These are phyloP conservation scores for Thielaviopsis ethacetica DNA, from an alignment of 2,329 filamentous ascomycete species.

Conservation along the genomic window DNA sequence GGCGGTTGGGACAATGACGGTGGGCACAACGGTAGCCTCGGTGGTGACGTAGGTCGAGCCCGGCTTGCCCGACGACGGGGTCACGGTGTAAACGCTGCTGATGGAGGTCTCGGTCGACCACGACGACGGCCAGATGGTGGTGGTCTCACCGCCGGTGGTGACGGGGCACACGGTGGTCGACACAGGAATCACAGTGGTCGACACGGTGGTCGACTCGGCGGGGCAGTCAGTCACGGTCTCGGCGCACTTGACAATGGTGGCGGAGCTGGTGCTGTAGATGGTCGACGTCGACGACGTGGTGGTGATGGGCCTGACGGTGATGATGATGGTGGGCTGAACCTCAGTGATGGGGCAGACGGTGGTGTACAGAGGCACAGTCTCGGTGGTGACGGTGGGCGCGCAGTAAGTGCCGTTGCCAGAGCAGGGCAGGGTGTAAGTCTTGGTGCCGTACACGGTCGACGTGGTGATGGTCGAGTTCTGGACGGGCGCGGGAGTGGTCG, in stretches of 20 bases:
- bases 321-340: too few relatives aligned
- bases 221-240: conserved; percentile 31
- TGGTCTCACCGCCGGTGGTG: background rate
- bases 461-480: conserved; percentile 17
- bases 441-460: conserved; percentile 38
- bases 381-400: conserved; percentile 22
- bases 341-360: background rate
- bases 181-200: background rate
- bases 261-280: conserved; percentile 39
- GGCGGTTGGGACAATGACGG: background rate
- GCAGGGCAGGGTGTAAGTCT: conserved; percentile 46
- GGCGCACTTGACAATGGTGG: conserved; percentile 46
- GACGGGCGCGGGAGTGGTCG: conserved; percentile 13
- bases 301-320: conserved; percentile 12
- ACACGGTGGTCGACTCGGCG: background rate
- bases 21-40: conserved; percentile 14
- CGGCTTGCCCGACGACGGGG: conserved; percentile 25
- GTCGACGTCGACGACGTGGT: conserved; percentile 31
- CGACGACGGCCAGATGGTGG: background rate
- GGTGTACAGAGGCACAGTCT: background rate
- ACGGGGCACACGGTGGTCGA: background rate
- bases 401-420: conserved; percentile 45
- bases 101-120: conserved; percentile 24
- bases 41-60: conserved; percentile 22
- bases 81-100: conserved; percentile 35